Evolutionary conservation across 345 rosid genomes (phyloP), one percentile per base, ranked within the genome.

Genomic region (Rhodamnia argentea): DNA sequence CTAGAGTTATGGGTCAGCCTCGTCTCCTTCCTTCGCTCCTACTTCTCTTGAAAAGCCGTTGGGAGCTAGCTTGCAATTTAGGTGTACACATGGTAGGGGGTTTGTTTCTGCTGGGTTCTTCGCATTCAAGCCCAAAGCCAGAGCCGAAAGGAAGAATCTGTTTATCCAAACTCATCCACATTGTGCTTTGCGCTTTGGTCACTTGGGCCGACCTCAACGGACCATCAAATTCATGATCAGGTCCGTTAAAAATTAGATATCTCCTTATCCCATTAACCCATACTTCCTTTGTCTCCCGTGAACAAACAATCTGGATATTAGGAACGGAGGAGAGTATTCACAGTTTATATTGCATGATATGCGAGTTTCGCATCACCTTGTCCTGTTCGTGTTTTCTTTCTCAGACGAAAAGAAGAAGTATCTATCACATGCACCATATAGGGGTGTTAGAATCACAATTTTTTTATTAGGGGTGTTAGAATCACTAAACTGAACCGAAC

Each of bases 171-270:
- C 23, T 15, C 40, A 27, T 27, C 7, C 5, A 4, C 8, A 60
- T 60, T 13, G 0, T 60, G 22, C 37, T 18, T 29, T 5, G 42
- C 1, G 22, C 44, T 0, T 29, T 64, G 1, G 29, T 64, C 1
- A 15, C 76, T 16, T 3, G 0, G 16, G 20, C 1, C 7, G 1
- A 0, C 40, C 32, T 64, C 11, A 4, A 0, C 2, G 1, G 10
- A 13, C 15, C 4, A 6, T 60, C 3, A 62, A 1, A 15, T 2
- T 10, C 1, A 15, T 7, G 6, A 64, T 29, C 3, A 3, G 0
- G 4, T 62, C 5, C 15, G 29, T 62, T 62, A 29, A 29, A 62
- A 62, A 15, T 15, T 62, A 18, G 13, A 29, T 16, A 8, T 64
- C 23, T 29, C 4, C 3, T 29, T 29, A 11, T 29, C 1, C 23